Base-by-base conservation (phyloP, 495 filamentous ascomycete species). In the Astrothelium subdiscretum region DNA sequence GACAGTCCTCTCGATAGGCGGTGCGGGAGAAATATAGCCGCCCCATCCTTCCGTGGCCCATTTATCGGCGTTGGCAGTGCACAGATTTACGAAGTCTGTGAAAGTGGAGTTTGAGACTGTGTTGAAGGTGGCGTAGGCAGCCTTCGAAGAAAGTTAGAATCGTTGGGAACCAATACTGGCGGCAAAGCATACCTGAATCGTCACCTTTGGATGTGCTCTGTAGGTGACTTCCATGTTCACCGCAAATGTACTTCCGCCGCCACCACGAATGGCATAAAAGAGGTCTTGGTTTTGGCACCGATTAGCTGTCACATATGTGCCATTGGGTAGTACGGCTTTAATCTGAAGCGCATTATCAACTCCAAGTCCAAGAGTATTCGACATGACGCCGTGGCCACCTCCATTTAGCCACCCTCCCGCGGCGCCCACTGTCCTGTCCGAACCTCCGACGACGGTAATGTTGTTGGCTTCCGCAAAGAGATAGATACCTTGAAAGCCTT, bases 221-320 rank as follows among this genome's bases (percentile, higher is more conserved):
- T 54, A 54, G 2, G 48, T 54, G 20, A 54, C 48, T 29, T 54
- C 48, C 48, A 54, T 54, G 10, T 26, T 54, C 5, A 69, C 62
- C 29, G 62, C 67, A 51, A 58, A 67, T 0, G 58, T 63, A 26
- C 54, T 38, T 12, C 42, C 54, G 15, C 67, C 67, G 27, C 67
- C 65, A 43, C 67, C 67, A 5, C 67, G 58, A 15, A 67, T 31
- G 8, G 67, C 67, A 31, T 18, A 69, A 42, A 62, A 69, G 43
- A 67, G 20, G 35, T 67, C 67, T 3, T 59, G 22, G 58, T 67
- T 69, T 32, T 66, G 26, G 59, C 43, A 60, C 18, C 40, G 59
- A 22, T 54, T 59, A 1, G 68, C 68, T 20, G 66, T 68, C 15
- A 70, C 35, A 24, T 66, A 31, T 15, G 31, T 61, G 43, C 68